Evolutionary conservation across 768 basidiomycete species (phyloP), one percentile per base, ranked within the genome.

Genomic region (Rhodotorula sphaerocarpa): DNA sequence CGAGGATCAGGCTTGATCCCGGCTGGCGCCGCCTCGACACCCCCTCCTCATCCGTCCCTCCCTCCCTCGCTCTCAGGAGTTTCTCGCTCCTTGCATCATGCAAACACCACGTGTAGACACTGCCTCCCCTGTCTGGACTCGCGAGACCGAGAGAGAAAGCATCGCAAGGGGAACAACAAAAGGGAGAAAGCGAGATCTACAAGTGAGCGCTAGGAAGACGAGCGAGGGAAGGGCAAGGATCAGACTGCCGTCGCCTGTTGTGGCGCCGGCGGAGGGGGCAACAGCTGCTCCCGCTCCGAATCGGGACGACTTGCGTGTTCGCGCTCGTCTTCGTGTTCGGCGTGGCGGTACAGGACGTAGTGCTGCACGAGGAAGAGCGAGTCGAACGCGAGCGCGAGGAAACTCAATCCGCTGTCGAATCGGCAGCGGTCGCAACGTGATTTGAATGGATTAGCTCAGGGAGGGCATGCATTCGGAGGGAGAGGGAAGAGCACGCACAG

Each of bases 301-400:
- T n/a, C n/a, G n/a, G n/a, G n/a, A n/a, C n/a, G 6, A 11, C 25
- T 10, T 21, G 31, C 14, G 31, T 0, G 42, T 41, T 15, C 45
- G 14, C 28, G 16, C 45, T 18, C 45, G 18, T 23, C 45, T 16
- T 39, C 45, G 7, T 27, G 44, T 31, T 30, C n/a, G 25, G 34
- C 18, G 18, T 34, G 28, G 41, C 66, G 63, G 53, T 75, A 75
- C 10, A 75, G 62, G 21, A 74, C 58, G 63, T 69, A 76, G 57
- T 75, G 75, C 67, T 75, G 75, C 2, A 72, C 25, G 23, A 75
- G 48, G 65, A 75, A 76, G 46, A 75, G 31, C 16, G 57, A 2
- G 67, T 75, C 73, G 73, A 75, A 75, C 27, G 50, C 50, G 47
- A 75, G 70, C 1, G 74, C 59, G 36, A 75, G 67, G 39, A 74